phyloP scores from a whole-genome alignment of 768 basidiomycete species.

The Boletales sp. region DNA sequence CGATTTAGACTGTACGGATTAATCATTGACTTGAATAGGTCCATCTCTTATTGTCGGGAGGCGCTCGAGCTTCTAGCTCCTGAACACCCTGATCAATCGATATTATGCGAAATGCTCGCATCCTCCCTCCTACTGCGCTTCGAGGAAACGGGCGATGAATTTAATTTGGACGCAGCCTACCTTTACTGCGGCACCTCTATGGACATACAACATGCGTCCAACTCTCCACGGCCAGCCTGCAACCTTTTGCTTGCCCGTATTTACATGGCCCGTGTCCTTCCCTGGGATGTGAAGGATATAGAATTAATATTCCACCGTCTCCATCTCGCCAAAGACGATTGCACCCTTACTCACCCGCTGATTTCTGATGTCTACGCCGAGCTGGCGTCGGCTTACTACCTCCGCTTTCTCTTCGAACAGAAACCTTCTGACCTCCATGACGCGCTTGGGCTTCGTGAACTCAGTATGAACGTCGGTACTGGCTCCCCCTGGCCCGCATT shows the following conservation, averaged over 20 bases:
- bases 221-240: constrained; percentile 13
- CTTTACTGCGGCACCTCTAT: constrained; percentile 14
- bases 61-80: constrained; percentile 19
- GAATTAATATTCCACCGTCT: constrained; percentile 26
- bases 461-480: constrained; percentile 14
- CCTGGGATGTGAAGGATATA: constrained; percentile 22
- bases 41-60: constrained; percentile 23
- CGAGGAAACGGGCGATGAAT: constrained; percentile 21
- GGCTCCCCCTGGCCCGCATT: constrained; percentile 17
- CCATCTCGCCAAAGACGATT: constrained; percentile 20
- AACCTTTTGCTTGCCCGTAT: constrained; percentile 21
- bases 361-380: constrained; percentile 23
- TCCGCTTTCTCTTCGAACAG: constrained; percentile 22
- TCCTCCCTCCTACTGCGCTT: constrained; percentile 24
- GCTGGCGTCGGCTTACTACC: constrained; percentile 19
- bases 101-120: constrained; percentile 14
- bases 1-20: constrained; percentile 16
- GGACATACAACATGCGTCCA: neutral
- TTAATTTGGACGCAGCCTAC: constrained; percentile 25
- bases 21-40: constrained; percentile 21
- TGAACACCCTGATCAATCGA: constrained; percentile 13
- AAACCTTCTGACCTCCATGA: constrained; percentile 18
- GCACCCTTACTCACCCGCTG: constrained; percentile 17
- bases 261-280: constrained; percentile 19
- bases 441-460: constrained; percentile 23